Percentiles rank a stretch among this genome's conserved stretches.
phyloP scores from a whole-genome alignment of 116 monocot species.

The Cymodocea nodosa region DNA sequence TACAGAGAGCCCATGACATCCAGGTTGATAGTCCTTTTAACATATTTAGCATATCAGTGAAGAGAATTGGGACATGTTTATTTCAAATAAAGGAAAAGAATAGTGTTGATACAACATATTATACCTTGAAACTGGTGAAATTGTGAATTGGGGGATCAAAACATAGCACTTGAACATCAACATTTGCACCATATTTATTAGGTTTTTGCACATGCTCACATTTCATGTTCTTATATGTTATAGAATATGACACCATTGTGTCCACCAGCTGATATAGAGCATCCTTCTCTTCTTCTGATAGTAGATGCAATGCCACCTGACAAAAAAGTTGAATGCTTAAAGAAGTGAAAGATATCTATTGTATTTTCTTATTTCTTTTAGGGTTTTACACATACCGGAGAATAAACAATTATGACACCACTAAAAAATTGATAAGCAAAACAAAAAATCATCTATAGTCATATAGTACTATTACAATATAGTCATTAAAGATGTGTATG shows the following conservation, averaged over 20 bases:
- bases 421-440: too few relatives aligned
- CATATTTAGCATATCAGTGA: slow-evolving; percentile 5
- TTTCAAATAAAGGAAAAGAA: not conserved
- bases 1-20: slow-evolving; percentile 37
- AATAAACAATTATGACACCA: too few relatives aligned
- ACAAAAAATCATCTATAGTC: too few relatives aligned
- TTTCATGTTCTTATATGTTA: slow-evolving; percentile 72
- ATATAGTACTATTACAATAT: too few relatives aligned
- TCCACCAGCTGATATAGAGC: slow-evolving; percentile 69
- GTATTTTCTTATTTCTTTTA: too few relatives aligned
- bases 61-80: not conserved
- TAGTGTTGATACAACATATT: not conserved
- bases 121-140: slow-evolving; percentile 79
- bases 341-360: too few relatives aligned
- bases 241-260: slow-evolving; percentile 76
- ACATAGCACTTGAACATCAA: slow-evolving; percentile 38
- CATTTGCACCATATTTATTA: slow-evolving; percentile 21
- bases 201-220: slow-evolving; percentile 19
- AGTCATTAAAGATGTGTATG: too few relatives aligned
- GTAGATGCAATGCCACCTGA: slow-evolving; percentile 78
- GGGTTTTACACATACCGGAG: too few relatives aligned
- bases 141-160: slow-evolving; percentile 66
- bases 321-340: not conserved
- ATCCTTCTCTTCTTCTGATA: slow-evolving; percentile 83
- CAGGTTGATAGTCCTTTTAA: slow-evolving; percentile 54